Percentiles rank a stretch among this genome's conserved stretches.
Conservation (phyloP, 2,329 filamentous ascomycete species). For the Claviceps sp. region DNA sequence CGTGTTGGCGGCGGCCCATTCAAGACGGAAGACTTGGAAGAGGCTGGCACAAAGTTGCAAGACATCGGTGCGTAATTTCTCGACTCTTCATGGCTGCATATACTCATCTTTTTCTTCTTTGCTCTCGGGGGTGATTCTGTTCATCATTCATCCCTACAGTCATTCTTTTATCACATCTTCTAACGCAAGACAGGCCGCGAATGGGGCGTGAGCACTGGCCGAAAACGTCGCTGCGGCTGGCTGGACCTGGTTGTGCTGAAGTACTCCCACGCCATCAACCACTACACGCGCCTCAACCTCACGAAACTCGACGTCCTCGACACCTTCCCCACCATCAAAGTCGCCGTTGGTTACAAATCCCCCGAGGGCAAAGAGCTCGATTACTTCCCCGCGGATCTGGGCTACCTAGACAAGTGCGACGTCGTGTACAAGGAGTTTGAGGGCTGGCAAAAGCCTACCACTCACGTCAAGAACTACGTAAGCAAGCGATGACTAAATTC, state of each 20-base stretch:
- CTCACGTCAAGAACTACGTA: constrained; percentile 39
- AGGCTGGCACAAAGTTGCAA: constrained; percentile 6
- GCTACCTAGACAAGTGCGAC: constrained; percentile 42
- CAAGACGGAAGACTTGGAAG: constrained; percentile 8
- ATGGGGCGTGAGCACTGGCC: constrained; percentile 9
- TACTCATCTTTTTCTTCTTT: neutral
- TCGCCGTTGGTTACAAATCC: neutral
- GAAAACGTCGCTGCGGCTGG: constrained; percentile 9
- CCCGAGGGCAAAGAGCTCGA: constrained; percentile 7
- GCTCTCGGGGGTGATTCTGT: no score
- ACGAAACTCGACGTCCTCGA: constrained; percentile 19
- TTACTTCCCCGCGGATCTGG: constrained; percentile 52
- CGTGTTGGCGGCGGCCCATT: constrained; percentile 8
- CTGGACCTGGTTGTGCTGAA: constrained; percentile 53
- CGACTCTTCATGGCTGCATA: no score
- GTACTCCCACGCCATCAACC: constrained; percentile 49
- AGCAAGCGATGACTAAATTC: neutral
- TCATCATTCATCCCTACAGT: neutral
- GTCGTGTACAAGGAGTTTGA: constrained; percentile 55
- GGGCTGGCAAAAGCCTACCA: constrained; percentile 56
- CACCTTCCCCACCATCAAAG: constrained; percentile 3
- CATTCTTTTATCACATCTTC: neutral
- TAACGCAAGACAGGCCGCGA: constrained; percentile 2
- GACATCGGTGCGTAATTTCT: constrained; percentile 3
- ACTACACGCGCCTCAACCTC: constrained; percentile 47